phyloP scores from a whole-genome alignment of 805 yeast genomes.

The Grigorovia transvaalensis region DNA sequence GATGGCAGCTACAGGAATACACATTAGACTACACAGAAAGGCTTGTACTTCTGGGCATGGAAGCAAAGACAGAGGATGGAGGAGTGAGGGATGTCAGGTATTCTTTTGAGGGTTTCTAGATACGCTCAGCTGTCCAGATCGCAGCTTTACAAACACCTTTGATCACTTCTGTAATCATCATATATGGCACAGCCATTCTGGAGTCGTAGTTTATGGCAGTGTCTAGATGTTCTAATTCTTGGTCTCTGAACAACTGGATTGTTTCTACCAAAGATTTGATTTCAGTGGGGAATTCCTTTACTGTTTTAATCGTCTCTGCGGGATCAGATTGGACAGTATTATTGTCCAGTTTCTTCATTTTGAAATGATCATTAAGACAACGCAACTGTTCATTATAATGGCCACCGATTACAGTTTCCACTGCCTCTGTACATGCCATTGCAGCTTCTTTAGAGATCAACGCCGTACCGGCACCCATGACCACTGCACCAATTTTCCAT shows the following conservation, averaged over 20 bases:
- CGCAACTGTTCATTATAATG: conserved; percentile 90
- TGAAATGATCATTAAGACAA: conserved; percentile 56
- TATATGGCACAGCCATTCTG: conserved; percentile 84
- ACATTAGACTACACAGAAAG: too few species aligned
- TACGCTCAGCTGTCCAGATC: conserved; percentile 80
- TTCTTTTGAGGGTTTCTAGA: conserved; percentile 29
- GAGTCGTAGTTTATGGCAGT: conserved; percentile 91
- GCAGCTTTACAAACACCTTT: conserved; percentile 80
- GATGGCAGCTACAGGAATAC: too few species aligned
- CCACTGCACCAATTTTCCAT: conserved; percentile 87
- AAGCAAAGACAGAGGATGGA: too few species aligned
- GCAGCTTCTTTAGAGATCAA: conserved; percentile 88
- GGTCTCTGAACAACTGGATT: conserved; percentile 76
- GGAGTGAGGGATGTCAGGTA: too few species aligned
- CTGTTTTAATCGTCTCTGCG: conserved; percentile 29
- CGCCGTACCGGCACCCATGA: conserved; percentile 82
- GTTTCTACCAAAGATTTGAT: conserved; percentile 45
- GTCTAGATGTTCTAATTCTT: conserved; percentile 88
- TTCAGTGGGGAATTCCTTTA: conserved; percentile 36
- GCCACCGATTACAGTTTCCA: conserved; percentile 94
- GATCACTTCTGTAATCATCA: conserved; percentile 78
- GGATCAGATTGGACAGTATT: not conserved
- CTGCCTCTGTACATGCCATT: conserved; percentile 99
- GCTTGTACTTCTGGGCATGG: too few species aligned
- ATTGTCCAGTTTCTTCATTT: conserved; percentile 9